Conservation (phyloP, 1,284 basidiomycete genomes). For the Apiotrichum veenhuisii region DNA sequence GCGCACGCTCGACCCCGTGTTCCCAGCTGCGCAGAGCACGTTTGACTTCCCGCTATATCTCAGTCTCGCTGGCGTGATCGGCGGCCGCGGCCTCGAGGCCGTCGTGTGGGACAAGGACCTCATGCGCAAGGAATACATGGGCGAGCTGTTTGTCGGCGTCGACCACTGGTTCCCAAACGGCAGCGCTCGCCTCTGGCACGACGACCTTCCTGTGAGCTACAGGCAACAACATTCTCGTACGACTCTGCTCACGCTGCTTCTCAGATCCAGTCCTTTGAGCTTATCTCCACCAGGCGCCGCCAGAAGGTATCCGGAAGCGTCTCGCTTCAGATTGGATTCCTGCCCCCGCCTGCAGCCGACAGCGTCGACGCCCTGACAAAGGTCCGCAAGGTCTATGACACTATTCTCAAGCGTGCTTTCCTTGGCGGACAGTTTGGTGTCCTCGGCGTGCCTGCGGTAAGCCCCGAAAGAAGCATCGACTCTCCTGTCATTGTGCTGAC, state of each 20-base stretch:
- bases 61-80: conserved; percentile 66
- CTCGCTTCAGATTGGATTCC: conserved; percentile 72
- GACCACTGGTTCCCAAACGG: conserved; percentile 72
- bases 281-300: conserved; percentile 57
- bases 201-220: conserved; percentile 36
- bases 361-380: conserved; percentile 27
- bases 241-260: neutral
- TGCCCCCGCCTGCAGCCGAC: conserved; percentile 49
- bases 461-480: conserved; percentile 37
- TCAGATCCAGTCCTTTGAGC: conserved; percentile 11
- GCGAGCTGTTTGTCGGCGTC: conserved; percentile 72
- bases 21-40: conserved; percentile 66
- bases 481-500: neutral
- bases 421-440: conserved; percentile 54
- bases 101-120: conserved; percentile 85
- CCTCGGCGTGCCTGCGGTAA: conserved; percentile 66
- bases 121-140: conserved; percentile 86
- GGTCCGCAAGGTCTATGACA: conserved; percentile 55
- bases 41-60: conserved; percentile 82
- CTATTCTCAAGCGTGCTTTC: conserved; percentile 63
- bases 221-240: neutral
- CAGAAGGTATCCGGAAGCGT: conserved; percentile 59
- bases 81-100: conserved; percentile 65
- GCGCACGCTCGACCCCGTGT: conserved; percentile 72
- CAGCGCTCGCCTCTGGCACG: conserved; percentile 37